A percentile compares a stretch with the other conserved stretches of the same genome.
These are phyloP conservation scores for Osmozyma mogii DNA, from an alignment of 805 yeast species.

Conservation along the genomic window DNA sequence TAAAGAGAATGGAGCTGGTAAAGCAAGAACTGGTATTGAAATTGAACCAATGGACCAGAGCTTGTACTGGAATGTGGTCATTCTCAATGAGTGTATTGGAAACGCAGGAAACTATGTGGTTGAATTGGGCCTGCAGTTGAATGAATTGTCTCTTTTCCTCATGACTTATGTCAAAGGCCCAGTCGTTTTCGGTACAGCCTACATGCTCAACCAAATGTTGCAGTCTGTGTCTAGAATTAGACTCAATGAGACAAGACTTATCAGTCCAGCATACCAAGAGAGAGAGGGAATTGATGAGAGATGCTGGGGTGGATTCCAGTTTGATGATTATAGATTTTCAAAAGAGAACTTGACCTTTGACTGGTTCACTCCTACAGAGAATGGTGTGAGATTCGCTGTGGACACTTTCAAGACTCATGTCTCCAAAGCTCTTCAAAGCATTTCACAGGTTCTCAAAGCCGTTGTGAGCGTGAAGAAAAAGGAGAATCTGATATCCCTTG, in stretches of 20 bases:
- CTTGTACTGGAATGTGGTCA: conserved; percentile 60
- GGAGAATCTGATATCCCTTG: conserved; percentile 14
- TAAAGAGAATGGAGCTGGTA: conserved; percentile 74
- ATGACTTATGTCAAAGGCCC: conserved; percentile 54
- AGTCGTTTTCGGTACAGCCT: conserved; percentile 50
- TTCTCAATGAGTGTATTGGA: conserved; percentile 62
- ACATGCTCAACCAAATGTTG: conserved; percentile 59
- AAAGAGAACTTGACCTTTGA: conserved; percentile 43
- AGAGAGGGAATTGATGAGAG: conserved; percentile 36
- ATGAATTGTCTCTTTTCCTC: conserved; percentile 37
- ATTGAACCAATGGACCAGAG: conserved; percentile 72
- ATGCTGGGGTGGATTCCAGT: conserved; percentile 74
- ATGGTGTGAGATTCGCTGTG: conserved; percentile 54
- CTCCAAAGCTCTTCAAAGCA: conserved; percentile 32
- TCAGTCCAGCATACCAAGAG: conserved; percentile 36
- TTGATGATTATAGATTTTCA: conserved; percentile 43
- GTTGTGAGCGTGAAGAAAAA: conserved; percentile 6
- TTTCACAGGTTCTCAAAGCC: conserved; percentile 29
- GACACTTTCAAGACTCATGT: conserved; percentile 46
- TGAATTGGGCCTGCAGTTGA: conserved; percentile 36
- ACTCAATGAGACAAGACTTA: conserved; percentile 46
- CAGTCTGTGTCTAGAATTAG: conserved; percentile 57
- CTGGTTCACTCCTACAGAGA: conserved; percentile 67
- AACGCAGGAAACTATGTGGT: conserved; percentile 53
- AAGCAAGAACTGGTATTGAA: conserved; percentile 56